Evolutionary conservation across 2,329 filamentous ascomycete species (phyloP).

Genomic region (Botryotinia globosa): DNA sequence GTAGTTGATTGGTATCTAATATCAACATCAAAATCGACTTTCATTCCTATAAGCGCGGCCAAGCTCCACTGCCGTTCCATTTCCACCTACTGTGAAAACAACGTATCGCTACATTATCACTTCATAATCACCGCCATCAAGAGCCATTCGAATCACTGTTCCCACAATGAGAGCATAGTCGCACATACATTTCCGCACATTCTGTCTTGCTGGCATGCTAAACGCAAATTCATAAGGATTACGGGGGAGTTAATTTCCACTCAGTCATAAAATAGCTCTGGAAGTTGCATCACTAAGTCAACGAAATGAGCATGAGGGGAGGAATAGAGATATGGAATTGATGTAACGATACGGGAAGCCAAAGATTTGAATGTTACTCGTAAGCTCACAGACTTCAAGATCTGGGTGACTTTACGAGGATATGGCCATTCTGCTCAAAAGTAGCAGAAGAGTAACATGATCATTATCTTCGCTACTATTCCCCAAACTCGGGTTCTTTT

Average conservation of each 20-base stretch:
- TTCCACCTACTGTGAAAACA: not conserved
- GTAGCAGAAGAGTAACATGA: not conserved
- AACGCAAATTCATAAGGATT: not conserved
- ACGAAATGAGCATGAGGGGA: not conserved
- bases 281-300: not conserved
- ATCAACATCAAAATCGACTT: not conserved
- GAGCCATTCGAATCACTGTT: not conserved
- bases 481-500: not conserved
- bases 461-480: not conserved
- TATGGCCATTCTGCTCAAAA: not conserved
- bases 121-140: not conserved
- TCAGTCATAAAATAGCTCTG: too few relatives aligned
- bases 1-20: not conserved
- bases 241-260: too few relatives aligned
- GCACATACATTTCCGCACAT: not conserved
- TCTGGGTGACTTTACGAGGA: too few relatives aligned
- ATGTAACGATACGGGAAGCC: not conserved
- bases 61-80: not conserved
- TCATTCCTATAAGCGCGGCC: not conserved
- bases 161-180: accelerated
- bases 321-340: not conserved
- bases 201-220: not conserved
- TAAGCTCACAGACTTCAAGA: not conserved
- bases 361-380: not conserved
- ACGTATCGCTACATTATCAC: not conserved